A percentile compares a stretch with the other conserved stretches of the same genome.
These are phyloP conservation scores for Geotrichum bryndzae DNA, from an alignment of 1,139 yeast genomes.

Conservation along the genomic window DNA sequence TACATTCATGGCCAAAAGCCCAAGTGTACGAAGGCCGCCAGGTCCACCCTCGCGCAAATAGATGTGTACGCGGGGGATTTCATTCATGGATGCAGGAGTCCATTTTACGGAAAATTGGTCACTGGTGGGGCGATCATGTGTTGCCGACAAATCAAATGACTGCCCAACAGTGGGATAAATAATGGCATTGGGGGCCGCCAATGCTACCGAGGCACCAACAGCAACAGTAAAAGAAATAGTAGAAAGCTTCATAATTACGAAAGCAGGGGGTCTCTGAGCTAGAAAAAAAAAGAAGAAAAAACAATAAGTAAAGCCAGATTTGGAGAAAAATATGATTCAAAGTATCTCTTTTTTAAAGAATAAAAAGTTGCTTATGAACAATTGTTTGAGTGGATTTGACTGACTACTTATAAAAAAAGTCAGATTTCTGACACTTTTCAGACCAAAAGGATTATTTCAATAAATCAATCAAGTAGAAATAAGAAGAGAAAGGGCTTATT, in stretches of 20 bases:
- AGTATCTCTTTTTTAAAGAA: too few relatives aligned
- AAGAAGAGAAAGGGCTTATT: too few relatives aligned
- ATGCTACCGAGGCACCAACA: constrained; percentile 26
- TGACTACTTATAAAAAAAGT: background rate
- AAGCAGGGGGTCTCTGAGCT: too few relatives aligned
- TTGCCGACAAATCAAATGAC: constrained; percentile 26
- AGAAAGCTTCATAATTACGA: background rate
- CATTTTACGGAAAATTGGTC: constrained; percentile 25
- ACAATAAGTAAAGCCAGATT: background rate
- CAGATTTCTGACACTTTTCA: too few relatives aligned
- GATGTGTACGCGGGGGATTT: constrained; percentile 27
- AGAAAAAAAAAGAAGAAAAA: too few relatives aligned
- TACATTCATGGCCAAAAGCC: constrained; percentile 29
- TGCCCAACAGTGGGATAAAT: constrained; percentile 30
- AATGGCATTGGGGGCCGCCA: constrained; percentile 26
- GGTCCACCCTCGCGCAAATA: constrained; percentile 30
- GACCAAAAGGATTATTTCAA: too few relatives aligned
- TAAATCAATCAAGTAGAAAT: too few relatives aligned
- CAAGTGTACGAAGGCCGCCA: constrained; percentile 23
- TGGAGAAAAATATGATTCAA: background rate
- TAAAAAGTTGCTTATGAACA: too few relatives aligned
- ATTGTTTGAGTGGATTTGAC: background rate
- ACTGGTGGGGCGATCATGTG: constrained; percentile 1
- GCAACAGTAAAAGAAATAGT: constrained; percentile 22
- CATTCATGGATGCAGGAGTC: constrained; percentile 27